Conservation (phyloP, 306 rosid species). For the Astragalus membranaceus region DNA sequence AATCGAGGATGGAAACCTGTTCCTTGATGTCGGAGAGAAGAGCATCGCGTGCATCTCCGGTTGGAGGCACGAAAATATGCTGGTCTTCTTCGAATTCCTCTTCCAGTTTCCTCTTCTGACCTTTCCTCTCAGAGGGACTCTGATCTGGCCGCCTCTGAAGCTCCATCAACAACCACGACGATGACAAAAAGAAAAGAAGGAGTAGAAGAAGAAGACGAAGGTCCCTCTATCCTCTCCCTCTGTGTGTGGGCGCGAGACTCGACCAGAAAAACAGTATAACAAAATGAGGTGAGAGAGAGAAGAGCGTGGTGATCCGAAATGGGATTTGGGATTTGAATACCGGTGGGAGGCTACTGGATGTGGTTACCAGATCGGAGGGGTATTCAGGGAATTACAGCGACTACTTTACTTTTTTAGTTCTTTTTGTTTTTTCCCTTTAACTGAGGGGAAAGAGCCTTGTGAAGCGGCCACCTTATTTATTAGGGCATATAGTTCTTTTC, state of each 20-base stretch:
- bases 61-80: slow-evolving; percentile 55
- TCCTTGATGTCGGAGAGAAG: slow-evolving; percentile 53
- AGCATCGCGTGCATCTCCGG: slow-evolving; percentile 57
- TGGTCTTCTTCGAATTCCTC: slow-evolving; percentile 57
- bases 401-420: too few relatives aligned
- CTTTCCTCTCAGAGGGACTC: slow-evolving; percentile 67
- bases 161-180: slow-evolving; percentile 48
- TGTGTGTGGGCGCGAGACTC: background rate
- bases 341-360: background rate
- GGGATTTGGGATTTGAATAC: slow-evolving; percentile 22
- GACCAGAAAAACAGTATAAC: background rate
- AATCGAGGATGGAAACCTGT: slow-evolving; percentile 65
- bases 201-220: background rate
- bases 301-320: slow-evolving; percentile 25
- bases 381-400: too few relatives aligned
- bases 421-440: too few relatives aligned
- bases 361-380: background rate
- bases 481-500: too few relatives aligned
- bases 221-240: background rate
- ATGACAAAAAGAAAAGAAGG: background rate
- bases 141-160: slow-evolving; percentile 56
- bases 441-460: too few relatives aligned
- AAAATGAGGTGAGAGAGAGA: background rate
- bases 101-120: slow-evolving; percentile 89
- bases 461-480: too few relatives aligned